A percentile compares a stretch with the other conserved stretches of the same genome.
Evolutionary conservation across 768 basidiomycete genomes (phyloP).

Genomic region (Fistulinella prunicolor): DNA sequence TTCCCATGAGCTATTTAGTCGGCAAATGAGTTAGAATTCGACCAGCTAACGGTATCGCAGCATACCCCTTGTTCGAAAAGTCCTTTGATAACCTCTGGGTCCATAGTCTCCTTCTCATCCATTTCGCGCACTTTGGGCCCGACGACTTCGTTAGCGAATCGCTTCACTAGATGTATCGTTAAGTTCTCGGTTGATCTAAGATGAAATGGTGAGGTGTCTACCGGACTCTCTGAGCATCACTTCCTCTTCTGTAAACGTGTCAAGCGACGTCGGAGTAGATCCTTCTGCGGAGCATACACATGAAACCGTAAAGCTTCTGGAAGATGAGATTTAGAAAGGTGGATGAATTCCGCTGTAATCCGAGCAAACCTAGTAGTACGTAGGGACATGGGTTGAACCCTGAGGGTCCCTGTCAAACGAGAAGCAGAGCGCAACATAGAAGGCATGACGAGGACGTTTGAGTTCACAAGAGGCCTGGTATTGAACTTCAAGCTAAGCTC

Average conservation of each 20-base stretch:
- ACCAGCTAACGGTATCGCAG: slow-evolving; percentile 3
- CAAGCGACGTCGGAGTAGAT: slow-evolving; percentile 56
- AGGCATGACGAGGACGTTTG: background rate
- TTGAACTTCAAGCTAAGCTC: no score
- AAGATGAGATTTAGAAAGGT: background rate
- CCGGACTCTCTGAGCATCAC: slow-evolving; percentile 89
- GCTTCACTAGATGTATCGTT: slow-evolving; percentile 56
- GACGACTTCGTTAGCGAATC: slow-evolving; percentile 87
- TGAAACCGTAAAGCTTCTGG: slow-evolving; percentile 28
- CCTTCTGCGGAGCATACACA: slow-evolving; percentile 25
- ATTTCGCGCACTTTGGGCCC: slow-evolving; percentile 92
- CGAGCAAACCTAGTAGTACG: slow-evolving; percentile 19
- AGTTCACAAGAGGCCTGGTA: background rate
- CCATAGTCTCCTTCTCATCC: slow-evolving; percentile 98
- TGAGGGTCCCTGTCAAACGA: slow-evolving; percentile 15
- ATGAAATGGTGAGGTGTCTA: slow-evolving; percentile 34
- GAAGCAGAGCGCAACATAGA: slow-evolving; percentile 26
- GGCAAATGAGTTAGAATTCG: background rate
- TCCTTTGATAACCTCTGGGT: slow-evolving; percentile 77
- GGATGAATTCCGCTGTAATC: background rate
- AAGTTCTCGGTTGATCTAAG: background rate
- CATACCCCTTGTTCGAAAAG: slow-evolving; percentile 94
- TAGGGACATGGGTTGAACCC: background rate
- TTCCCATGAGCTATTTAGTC: slow-evolving; percentile 82
- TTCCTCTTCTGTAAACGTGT: slow-evolving; percentile 91